phyloP scores from a whole-genome alignment of 768 basidiomycete species.

The Lactarius indigo region DNA sequence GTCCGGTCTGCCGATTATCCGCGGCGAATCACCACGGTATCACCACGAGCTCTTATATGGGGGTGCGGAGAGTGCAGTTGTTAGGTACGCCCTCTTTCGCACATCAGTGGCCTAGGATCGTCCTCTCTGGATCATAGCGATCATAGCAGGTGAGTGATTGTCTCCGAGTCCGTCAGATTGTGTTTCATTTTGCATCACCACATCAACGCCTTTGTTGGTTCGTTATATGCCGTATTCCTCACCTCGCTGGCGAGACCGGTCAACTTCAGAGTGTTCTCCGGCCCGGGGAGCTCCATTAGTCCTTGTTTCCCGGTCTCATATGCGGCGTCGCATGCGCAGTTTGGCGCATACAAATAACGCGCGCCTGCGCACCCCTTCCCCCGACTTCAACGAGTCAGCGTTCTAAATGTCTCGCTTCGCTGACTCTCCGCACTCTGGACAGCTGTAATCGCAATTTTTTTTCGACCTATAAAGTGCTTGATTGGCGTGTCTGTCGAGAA shows the following conservation, averaged over 20 bases:
- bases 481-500: not conserved
- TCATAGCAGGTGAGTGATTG: not conserved
- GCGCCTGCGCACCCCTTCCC: not conserved
- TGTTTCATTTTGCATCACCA: not conserved
- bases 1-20: not conserved
- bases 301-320: not conserved
- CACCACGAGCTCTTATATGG: not conserved
- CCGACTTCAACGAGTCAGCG: not conserved
- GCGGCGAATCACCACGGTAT: conserved; percentile 6
- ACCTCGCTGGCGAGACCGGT: not conserved
- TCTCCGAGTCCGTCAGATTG: not conserved
- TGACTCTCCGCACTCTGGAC: not conserved
- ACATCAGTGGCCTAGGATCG: not conserved
- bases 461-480: conserved; percentile 3
- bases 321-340: not conserved
- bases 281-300: not conserved
- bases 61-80: not conserved
- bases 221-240: no score
- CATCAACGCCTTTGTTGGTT: not conserved
- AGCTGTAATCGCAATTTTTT: conserved; percentile 1
- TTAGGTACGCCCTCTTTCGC: not conserved
- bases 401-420: not conserved
- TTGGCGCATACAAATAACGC: not conserved
- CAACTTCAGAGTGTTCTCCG: not conserved
- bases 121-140: not conserved